Conservation (phyloP, 1,284 basidiomycete species). For the Golubevia pallescens region DNA sequence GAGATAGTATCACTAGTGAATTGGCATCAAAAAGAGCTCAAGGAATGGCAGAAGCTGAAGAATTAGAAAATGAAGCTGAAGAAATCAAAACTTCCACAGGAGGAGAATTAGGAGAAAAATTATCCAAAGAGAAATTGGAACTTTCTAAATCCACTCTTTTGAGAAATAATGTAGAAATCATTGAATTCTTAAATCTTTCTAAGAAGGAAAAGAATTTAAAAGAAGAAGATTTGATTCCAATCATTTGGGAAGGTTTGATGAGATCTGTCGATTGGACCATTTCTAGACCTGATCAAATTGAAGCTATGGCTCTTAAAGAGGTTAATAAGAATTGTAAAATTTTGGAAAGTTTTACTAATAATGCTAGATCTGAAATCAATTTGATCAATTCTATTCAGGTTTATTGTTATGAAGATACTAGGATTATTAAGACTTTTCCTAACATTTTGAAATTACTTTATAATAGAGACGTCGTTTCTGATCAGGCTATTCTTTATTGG, state of each 20-base stretch:
- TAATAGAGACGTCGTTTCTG: conserved; percentile 90
- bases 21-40: too few species aligned
- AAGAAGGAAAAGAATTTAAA: conserved; percentile 8
- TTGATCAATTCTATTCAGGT: too few species aligned
- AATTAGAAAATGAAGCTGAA: too few species aligned
- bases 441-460: too few species aligned
- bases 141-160: neutral
- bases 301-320: conserved; percentile 81
- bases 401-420: conserved; percentile 78
- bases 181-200: conserved; percentile 23
- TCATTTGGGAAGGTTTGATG: conserved; percentile 91
- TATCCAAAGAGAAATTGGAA: too few species aligned
- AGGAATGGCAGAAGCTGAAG: too few species aligned
- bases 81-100: too few species aligned
- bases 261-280: conserved; percentile 79
- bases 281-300: conserved; percentile 85
- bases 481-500: conserved; percentile 97
- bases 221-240: conserved; percentile 75
- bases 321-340: conserved; percentile 64
- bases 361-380: too few species aligned
- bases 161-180: conserved; percentile 14
- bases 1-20: too few species aligned
- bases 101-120: too few species aligned
- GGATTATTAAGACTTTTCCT: too few species aligned
- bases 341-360: neutral